Evolutionary conservation across 2,329 filamentous ascomycete species (phyloP), one percentile per base, ranked within the genome.

Genomic region (Penicillium oxalicum): DNA sequence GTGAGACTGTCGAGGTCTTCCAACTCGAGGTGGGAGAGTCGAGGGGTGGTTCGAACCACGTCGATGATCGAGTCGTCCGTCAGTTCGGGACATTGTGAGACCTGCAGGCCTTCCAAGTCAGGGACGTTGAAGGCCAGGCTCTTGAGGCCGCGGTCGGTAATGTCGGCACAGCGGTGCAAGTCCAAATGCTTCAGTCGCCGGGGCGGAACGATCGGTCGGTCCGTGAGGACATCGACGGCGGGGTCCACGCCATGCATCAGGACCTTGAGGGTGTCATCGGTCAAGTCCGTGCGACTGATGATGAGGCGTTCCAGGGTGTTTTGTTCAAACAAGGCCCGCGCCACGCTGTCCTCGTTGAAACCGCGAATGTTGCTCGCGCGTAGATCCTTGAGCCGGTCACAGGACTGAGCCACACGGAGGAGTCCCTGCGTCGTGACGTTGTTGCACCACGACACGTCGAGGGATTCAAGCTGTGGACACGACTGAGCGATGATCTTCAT

Each of bases 401-500:
- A 97, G 2, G 79, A 79, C 51, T 86, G 76, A 0, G 96, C 73
- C 2, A 98, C 78, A 44, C 79, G 79, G 54, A 78, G 81, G 46
- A 97, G 73, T 4, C 90, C 91, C 9, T 80, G 75, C 7, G 88
- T 86, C 61, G 93, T 86, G 63, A 96, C 82, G 52, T 89, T 86
- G 56, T 83, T 84, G 72, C 93, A 98, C 89, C 91, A 97, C 0
- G 90, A 95, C 18, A 97, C 81, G 61, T 96, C 94, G 56, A 97
- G 78, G 47, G 81, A 78, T 67, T 95, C 84, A n/a, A 98, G 75
- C 42, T 85, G 83, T 1, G 84, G 83, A 60, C 91, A 97, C 35
- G 85, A 84, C 45, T 86, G 77, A 0, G 88, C 84, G 51, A 98
- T 86, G 51, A 94, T 88, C 62, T 85, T 88, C 80, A 94, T 91